A percentile compares a stretch with the other conserved stretches of the same genome.
Conservation (phyloP, 1,284 basidiomycete species). For the Cutaneotrichosporon spelunceum region DNA sequence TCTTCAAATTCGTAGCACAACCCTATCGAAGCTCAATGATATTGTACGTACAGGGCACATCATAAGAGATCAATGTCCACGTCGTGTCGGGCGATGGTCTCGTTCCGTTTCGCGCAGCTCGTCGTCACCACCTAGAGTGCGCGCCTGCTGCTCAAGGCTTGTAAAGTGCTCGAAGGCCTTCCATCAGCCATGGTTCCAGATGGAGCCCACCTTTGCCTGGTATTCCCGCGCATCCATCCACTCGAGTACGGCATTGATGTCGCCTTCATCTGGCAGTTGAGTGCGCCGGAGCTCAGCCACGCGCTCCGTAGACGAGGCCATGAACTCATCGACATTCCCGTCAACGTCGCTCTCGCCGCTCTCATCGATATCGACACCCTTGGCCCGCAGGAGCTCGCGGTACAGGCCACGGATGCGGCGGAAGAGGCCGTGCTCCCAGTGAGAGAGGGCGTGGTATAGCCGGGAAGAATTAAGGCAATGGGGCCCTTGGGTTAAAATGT, state of each 20-base stretch:
- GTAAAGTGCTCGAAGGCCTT: constrained; percentile 9
- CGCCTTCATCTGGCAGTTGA: constrained; percentile 4
- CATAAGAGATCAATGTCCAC: background rate
- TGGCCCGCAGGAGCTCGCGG: constrained; percentile 10
- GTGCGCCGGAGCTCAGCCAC: background rate
- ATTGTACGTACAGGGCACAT: too few relatives aligned
- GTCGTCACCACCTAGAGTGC: constrained; percentile 5
- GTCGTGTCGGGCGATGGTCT: background rate
- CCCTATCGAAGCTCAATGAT: too few relatives aligned
- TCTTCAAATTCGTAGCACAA: too few relatives aligned
- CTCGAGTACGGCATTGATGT: constrained; percentile 8
- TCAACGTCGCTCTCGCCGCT: constrained; percentile 2
- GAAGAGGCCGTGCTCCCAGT: constrained; percentile 14
- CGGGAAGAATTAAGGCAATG: constrained; percentile 2
- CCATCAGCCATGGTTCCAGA: background rate
- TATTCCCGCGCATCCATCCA: constrained; percentile 10
- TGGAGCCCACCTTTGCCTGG: constrained; percentile 1
- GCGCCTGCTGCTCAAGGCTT: background rate
- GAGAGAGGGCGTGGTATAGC: constrained; percentile 10
- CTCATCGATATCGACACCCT: background rate
- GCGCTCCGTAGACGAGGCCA: background rate
- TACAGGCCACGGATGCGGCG: constrained; percentile 6
- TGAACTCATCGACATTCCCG: background rate
- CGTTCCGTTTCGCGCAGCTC: background rate
- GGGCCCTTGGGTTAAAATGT: background rate